A percentile compares a stretch with the other conserved stretches of the same genome.
phyloP scores from a whole-genome alignment of 2,329 filamentous ascomycete species.

The Pseudocercospora musae region DNA sequence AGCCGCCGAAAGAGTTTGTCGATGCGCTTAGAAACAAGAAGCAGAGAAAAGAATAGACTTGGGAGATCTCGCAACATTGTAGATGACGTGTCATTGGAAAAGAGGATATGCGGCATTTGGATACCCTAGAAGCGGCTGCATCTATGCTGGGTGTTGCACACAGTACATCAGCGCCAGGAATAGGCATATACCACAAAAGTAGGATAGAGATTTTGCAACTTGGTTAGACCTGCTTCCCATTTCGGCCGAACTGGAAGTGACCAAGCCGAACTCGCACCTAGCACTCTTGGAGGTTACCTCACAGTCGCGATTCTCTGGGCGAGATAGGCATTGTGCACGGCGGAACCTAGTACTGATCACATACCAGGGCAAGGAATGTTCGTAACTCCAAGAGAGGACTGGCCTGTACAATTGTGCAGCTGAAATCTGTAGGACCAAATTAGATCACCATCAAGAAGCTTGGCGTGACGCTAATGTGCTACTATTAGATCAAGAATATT shows the following conservation, averaged over 20 bases:
- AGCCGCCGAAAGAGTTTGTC: conserved; percentile 79
- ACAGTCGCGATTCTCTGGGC: background rate
- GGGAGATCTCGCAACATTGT: background rate
- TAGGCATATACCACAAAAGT: background rate
- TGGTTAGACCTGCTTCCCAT: background rate
- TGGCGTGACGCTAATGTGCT: too few relatives aligned
- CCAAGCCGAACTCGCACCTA: background rate
- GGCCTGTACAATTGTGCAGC: too few relatives aligned
- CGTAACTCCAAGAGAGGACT: too few relatives aligned
- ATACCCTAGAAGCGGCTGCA: background rate
- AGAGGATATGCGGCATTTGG: background rate
- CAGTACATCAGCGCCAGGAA: background rate
- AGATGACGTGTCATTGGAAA: background rate
- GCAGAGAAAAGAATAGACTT: conserved; percentile 6
- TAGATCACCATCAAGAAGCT: too few relatives aligned
- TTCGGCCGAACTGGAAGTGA: background rate
- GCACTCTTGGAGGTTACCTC: background rate
- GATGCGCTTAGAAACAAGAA: conserved; percentile 45
- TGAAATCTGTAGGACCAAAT: too few relatives aligned
- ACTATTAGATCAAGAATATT: too few relatives aligned
- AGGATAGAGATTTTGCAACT: background rate
- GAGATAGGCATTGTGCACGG: background rate
- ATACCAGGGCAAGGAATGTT: background rate
- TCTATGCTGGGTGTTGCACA: background rate
- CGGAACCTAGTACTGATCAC: background rate